Base-by-base conservation (phyloP, 75 land plant genomes). In the Adiantum capillusveneris region DNA sequence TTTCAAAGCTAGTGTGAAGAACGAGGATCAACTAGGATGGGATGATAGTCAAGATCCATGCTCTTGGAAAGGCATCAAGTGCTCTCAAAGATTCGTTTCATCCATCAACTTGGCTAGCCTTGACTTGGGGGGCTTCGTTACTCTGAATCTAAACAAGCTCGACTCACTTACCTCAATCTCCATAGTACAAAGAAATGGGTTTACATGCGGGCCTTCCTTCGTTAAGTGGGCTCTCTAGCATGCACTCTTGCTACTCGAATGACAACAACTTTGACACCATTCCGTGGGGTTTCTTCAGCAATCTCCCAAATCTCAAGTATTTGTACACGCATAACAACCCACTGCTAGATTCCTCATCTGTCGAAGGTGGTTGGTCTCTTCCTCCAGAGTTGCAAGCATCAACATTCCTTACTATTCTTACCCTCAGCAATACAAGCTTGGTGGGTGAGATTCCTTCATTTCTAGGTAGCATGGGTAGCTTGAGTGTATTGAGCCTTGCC, bases 391-490 rank as follows among this genome's bases (percentile, higher is more conserved):
- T 93, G 5, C 29, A 58, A 31, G 44, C 27, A 7, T 74, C 82
- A 0, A 42, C 70, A 3, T 61, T 69, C 52, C 62, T 93, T 60
- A 16, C 31, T 1, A 76, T 80, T 64, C 68, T 93, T 0, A 62
- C 95, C 1, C 57, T 81, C 13, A 62, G 63, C 13, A 54, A 58
- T n/a, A 64, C 81, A 14, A 79, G 75, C 75, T 61, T 93, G 39
- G 72, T 67, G 11, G 96, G 96, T n/a, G 53, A 69, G 0, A 56
- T 93, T 19, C 98, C 94, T 1, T 75, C 73, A 11, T 85, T 80
- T 64, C 55, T 85, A 3, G 98, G 89, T 11, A 7, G 24, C 0
- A 54, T 93, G 73, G 7, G 57, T 1, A 57, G 73, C 18, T 48
- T 89, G 26, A 26, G 26, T 0, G 44, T 45, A 1, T 58, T 93